Conservation (phyloP, 805 yeast species). For the Candida peoriensis region DNA sequence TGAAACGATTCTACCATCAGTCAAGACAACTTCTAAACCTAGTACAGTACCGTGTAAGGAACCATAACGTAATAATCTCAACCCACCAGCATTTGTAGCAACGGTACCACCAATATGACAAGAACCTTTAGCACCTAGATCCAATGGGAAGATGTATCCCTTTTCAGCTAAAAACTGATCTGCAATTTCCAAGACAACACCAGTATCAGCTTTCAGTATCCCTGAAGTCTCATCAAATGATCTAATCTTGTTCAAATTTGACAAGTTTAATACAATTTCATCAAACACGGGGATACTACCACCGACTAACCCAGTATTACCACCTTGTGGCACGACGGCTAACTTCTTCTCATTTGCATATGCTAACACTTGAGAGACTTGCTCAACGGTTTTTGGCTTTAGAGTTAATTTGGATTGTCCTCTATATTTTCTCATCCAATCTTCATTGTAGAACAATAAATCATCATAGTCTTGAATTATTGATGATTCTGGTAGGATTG, state of each 20-base stretch:
- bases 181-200: slow-evolving; percentile 81
- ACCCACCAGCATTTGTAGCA: slow-evolving; percentile 96
- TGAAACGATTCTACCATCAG: slow-evolving; percentile 78
- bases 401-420: slow-evolving; percentile 82
- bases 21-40: slow-evolving; percentile 89
- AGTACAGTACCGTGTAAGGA: slow-evolving; percentile 88
- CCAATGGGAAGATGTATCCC: slow-evolving; percentile 91
- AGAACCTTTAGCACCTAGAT: slow-evolving; percentile 94
- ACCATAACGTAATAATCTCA: slow-evolving; percentile 82
- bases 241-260: slow-evolving; percentile 71
- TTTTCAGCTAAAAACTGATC: slow-evolving; percentile 70
- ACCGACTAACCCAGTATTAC: slow-evolving; percentile 94
- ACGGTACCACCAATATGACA: slow-evolving; percentile 95
- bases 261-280: slow-evolving; percentile 71
- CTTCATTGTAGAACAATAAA: slow-evolving; percentile 72
- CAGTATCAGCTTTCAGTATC: slow-evolving; percentile 84
- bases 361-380: slow-evolving; percentile 68
- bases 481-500: slow-evolving; percentile 48
- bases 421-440: slow-evolving; percentile 89
- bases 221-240: slow-evolving; percentile 81
- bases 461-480: slow-evolving; percentile 55
- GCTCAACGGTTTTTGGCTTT: slow-evolving; percentile 76
- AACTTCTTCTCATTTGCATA: slow-evolving; percentile 73
- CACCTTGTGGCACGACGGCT: slow-evolving; percentile 95
- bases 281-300: slow-evolving; percentile 92